Evolutionary conservation across 2,329 filamentous ascomycete species (phyloP), one percentile per base, ranked within the genome.

Genomic region (Fusarium sarcochroum): DNA sequence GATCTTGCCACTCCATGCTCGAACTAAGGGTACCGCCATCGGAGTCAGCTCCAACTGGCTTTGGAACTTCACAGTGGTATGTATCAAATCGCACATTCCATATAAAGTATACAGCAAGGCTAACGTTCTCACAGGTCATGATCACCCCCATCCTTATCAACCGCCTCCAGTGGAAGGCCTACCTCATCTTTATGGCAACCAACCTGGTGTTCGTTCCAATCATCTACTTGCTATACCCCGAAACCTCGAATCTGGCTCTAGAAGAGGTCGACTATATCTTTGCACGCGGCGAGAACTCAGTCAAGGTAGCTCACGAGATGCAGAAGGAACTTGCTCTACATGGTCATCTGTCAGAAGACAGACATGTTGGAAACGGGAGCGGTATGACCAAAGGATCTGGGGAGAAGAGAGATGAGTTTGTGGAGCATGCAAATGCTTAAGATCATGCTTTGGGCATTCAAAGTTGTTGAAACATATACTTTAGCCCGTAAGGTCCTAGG

Each of bases 61-160:
- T 2, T 67, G 64, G 57, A 67, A 67, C 2, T 63, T 63, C 10
- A 35, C 42, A 15, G 58, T 67, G 1, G 48, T 58, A 7, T 5
- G 35, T 25, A n/a, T 15, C 2, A 7, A 0, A 6, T 5, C 1
- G 47, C 60, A 73, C 17, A 63, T 83, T 5, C 0, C 0, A 2
- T 13, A 25, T 25, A 5, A 5, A n/a, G 6, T 21, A 2, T 11
- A 4, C 18, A 17, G 0, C 6, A 6, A 7, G 3, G 2, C 25
- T 61, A 4, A 62, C 4, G 0, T n/a, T 2, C 2, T 1, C 2
- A n/a, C 1, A 42, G 83, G 69, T 86, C 5, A 84, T 85, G 83
- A 83, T 87, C 18, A 87, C 84, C 0, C 84, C 85, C 0, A 34
- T 61, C 1, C 30, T 68, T 1, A 54, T 68, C n/a, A 58, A 61